A percentile compares a stretch with the other conserved stretches of the same genome.
phyloP scores from a whole-genome alignment of 345 rosid species.

The Anacardium occidentale region DNA sequence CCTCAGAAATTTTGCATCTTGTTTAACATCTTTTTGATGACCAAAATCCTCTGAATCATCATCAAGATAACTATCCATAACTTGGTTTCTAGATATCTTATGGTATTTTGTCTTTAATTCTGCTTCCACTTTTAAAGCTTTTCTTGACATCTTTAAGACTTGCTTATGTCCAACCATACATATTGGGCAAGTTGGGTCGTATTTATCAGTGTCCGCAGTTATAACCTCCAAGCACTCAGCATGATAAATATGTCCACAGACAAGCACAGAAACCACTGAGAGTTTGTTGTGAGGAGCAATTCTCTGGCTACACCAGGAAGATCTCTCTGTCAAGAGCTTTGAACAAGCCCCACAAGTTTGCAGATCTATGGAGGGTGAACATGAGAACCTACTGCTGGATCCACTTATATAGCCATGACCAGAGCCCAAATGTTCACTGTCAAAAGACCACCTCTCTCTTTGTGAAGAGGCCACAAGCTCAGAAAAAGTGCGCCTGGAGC shows the following conservation, averaged over 20 bases:
- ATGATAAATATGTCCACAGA: constrained; percentile 84
- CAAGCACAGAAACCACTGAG: constrained; percentile 71
- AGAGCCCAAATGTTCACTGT: constrained; percentile 69
- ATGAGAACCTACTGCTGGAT: constrained; percentile 76
- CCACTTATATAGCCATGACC: constrained; percentile 62
- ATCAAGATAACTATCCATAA: constrained; percentile 59
- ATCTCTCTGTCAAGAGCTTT: constrained; percentile 64
- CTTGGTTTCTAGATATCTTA: constrained; percentile 70
- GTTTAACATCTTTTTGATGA: constrained; percentile 30
- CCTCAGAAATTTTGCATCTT: constrained; percentile 47
- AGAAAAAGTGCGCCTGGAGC: constrained; percentile 85
- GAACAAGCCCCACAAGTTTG: constrained; percentile 84
- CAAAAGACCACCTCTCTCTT: constrained; percentile 94
- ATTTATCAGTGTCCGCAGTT: constrained; percentile 64
- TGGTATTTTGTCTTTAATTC: constrained; percentile 52
- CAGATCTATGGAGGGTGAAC: constrained; percentile 68
- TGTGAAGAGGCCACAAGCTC: constrained; percentile 94
- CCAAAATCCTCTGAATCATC: constrained; percentile 54
- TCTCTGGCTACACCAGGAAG: constrained; percentile 50
- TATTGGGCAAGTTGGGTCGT: constrained; percentile 80
- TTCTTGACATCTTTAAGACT: constrained; percentile 59
- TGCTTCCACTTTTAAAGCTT: constrained; percentile 58
- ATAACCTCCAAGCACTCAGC: constrained; percentile 88
- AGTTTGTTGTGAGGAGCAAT: constrained; percentile 37
- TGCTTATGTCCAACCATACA: constrained; percentile 78